Percentiles rank a stretch among this genome's conserved stretches.
Evolutionary conservation across 164 flowering plant genomes (phyloP).

Genomic region (Saururus chinensis): DNA sequence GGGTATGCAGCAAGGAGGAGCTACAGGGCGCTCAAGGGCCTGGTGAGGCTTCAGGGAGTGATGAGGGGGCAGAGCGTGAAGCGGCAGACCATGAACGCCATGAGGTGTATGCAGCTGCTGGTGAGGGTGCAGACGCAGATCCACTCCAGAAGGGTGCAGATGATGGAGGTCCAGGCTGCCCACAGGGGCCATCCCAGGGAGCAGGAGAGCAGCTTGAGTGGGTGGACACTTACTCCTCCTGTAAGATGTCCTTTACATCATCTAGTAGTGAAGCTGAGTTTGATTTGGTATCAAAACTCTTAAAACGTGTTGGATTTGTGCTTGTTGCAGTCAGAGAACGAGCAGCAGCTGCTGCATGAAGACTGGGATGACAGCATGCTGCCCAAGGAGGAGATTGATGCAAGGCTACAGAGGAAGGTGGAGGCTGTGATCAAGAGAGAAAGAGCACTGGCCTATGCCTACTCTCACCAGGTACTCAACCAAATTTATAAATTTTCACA

Average conservation of each 20-base stretch:
- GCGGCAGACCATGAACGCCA: conserved; percentile 79
- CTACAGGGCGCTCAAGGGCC: conserved; percentile 71
- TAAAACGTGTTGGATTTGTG: no score
- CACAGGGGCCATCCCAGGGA: conserved; percentile 40
- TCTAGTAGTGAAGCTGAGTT: no score
- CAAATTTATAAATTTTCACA: no score
- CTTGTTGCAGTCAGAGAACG: conserved; percentile 48
- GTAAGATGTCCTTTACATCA: conserved; percentile 19
- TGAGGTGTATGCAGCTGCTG: conserved; percentile 78
- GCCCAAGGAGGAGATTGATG: conserved; percentile 71
- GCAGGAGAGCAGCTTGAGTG: conserved; percentile 41
- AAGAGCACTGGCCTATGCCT: conserved; percentile 83
- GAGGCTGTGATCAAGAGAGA: conserved; percentile 79
- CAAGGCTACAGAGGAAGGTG: conserved; percentile 64
- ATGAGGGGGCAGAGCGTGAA: conserved; percentile 78
- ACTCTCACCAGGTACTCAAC: conserved; percentile 66
- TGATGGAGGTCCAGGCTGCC: conserved; percentile 60
- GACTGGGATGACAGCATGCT: conserved; percentile 89
- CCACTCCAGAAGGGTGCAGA: conserved; percentile 76
- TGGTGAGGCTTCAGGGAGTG: conserved; percentile 91
- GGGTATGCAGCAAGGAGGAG: conserved; percentile 90
- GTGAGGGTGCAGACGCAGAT: conserved; percentile 88
- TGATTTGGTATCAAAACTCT: no score
- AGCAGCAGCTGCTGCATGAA: conserved; percentile 42
- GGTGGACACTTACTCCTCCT: conserved; percentile 30